Percentiles rank a stretch among this genome's conserved stretches.
Conservation (phyloP, 768 basidiomycete genomes). For the Arthromyces matolae region DNA sequence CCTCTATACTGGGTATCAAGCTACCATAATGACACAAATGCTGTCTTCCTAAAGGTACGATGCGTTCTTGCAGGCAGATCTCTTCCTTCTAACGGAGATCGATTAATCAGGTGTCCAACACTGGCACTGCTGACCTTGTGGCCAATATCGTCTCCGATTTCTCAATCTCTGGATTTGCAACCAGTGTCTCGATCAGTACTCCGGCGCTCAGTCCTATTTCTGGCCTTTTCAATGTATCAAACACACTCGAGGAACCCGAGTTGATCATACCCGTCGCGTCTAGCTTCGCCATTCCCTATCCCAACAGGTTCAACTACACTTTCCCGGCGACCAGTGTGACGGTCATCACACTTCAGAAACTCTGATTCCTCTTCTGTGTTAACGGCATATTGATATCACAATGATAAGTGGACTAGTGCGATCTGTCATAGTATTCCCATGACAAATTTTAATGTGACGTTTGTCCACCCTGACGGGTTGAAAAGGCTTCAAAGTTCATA, state of each 20-base stretch:
- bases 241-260: conserved; percentile 29
- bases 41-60: conserved; percentile 32
- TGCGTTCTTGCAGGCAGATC: not conserved
- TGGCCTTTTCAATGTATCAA: conserved; percentile 29
- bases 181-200: conserved; percentile 24
- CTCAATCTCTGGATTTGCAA: conserved; percentile 20
- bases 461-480: not conserved
- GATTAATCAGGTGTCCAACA: conserved; percentile 27
- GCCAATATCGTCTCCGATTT: conserved; percentile 31
- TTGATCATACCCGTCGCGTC: conserved; percentile 27
- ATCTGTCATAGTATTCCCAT: not conserved
- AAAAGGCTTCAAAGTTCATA: too few relatives aligned
- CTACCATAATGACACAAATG: conserved; percentile 29
- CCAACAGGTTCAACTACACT: conserved; percentile 29
- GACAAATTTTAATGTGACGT: not conserved
- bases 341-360: conserved; percentile 22
- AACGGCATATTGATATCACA: too few relatives aligned
- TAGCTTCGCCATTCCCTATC: conserved; percentile 25
- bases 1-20: conserved; percentile 34
- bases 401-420: not conserved
- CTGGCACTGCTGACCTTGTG: conserved; percentile 26
- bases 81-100: not conserved
- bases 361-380: conserved; percentile 2
- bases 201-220: conserved; percentile 29
- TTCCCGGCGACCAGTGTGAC: conserved; percentile 33